A percentile compares a stretch with the other conserved stretches of the same genome.
These are phyloP conservation scores for Leccinum pellstonianum DNA, from an alignment of 768 basidiomycete species.

Conservation along the genomic window DNA sequence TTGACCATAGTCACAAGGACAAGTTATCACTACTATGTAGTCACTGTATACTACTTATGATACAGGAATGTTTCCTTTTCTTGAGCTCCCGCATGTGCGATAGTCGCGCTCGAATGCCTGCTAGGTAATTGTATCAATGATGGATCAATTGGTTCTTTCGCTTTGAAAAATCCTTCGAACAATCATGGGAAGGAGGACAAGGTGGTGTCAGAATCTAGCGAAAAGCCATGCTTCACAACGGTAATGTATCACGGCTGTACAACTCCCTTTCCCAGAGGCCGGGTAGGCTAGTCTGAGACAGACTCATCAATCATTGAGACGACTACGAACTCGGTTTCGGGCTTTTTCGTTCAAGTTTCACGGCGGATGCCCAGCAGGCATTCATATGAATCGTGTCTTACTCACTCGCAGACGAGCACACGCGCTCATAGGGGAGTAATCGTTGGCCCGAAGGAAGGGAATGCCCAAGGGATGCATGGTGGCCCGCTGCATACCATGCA, in stretches of 20 bases:
- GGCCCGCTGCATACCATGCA: not conserved
- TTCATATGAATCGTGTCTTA: not conserved
- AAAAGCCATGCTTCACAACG: not conserved
- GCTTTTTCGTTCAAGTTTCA: not conserved
- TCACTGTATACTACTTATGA: too few relatives aligned
- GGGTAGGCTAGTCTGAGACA: too few relatives aligned
- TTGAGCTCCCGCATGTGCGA: not conserved
- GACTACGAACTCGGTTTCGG: not conserved
- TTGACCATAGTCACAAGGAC: not conserved
- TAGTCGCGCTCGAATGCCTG: too few relatives aligned
- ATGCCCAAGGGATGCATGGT: too few relatives aligned
- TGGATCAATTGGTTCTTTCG: not conserved
- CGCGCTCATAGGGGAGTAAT: too few relatives aligned
- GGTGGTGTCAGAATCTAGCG: not conserved
- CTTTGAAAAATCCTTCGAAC: not conserved
- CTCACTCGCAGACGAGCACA: too few relatives aligned
- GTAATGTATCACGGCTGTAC: not conserved
- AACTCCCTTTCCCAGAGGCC: too few relatives aligned
- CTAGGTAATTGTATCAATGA: too few relatives aligned
- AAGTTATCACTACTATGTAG: too few relatives aligned
- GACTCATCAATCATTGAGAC: too few relatives aligned
- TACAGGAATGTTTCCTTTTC: not conserved
- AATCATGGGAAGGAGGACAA: not conserved
- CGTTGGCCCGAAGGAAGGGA: too few relatives aligned
- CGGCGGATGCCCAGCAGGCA: too few relatives aligned